Conservation (phyloP, 768 basidiomycete genomes). For the Naganishia randhawae region DNA sequence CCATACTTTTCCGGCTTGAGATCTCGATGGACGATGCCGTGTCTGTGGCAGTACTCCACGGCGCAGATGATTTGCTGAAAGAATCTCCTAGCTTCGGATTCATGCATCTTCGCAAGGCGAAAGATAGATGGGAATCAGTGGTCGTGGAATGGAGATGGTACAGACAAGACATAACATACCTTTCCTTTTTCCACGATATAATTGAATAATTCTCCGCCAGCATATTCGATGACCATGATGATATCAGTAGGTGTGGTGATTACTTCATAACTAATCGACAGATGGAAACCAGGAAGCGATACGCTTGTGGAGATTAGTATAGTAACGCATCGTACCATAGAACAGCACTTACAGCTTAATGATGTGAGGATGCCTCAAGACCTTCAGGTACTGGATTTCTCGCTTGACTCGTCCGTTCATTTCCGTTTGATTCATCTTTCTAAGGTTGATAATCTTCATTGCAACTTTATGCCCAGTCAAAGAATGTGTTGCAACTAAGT, state of each 20-base stretch:
- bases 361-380: slow-evolving; percentile 91
- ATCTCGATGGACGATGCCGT: slow-evolving; percentile 97
- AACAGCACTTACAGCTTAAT: slow-evolving; percentile 78
- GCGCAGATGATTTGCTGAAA: slow-evolving; percentile 98
- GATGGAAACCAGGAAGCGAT: slow-evolving; percentile 17
- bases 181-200: slow-evolving; percentile 87
- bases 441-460: slow-evolving; percentile 95
- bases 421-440: slow-evolving; percentile 83
- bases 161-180: slow-evolving; percentile 36
- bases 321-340: neutral
- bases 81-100: slow-evolving; percentile 81
- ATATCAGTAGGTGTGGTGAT: slow-evolving; percentile 94
- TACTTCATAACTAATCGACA: slow-evolving; percentile 54
- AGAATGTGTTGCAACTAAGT: slow-evolving; percentile 81
- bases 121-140: neutral
- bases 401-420: slow-evolving; percentile 87
- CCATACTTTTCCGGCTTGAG: slow-evolving; percentile 87
- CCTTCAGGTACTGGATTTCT: slow-evolving; percentile 95
- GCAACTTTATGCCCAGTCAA: slow-evolving; percentile 94
- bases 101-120: slow-evolving; percentile 62
- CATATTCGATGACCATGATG: slow-evolving; percentile 96
- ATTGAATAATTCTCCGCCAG: slow-evolving; percentile 94
- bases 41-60: slow-evolving; percentile 91
- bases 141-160: neutral
- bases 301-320: neutral